Evolutionary conservation across 1,284 basidiomycete species (phyloP), one percentile per base, ranked within the genome.

Genomic region (Tylopilus orsonianus): DNA sequence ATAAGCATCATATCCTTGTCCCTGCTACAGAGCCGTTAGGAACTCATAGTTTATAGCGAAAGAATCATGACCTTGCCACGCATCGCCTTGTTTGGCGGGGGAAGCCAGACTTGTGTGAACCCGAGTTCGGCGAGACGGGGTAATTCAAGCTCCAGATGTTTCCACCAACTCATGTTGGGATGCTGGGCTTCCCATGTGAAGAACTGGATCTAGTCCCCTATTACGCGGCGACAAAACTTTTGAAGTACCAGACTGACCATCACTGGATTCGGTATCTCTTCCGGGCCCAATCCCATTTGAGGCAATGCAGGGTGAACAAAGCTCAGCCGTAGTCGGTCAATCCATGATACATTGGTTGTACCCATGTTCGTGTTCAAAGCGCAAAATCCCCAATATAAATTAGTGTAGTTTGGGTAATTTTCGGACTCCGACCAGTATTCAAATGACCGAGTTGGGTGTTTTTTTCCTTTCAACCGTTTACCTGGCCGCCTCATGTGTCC

Each of bases 61-160:
- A n/a, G 38, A 41, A 42, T 34, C n/a, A 5, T 58, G 52, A 86
- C 87, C 63, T 74, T 75, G 46, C 60, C 63, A 16, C 68, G 65
- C 63, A 79, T 83, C 16, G 83, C 87, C 63, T 90, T 91, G 61
- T 86, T 84, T 12, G 85, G 83, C 5, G 87, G 88, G 32, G 82
- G 91, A 52, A 79, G 75, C 94, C 87, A 90, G 6, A 83, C 75
- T 62, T 88, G 87, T 0, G 93, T 95, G 59, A 96, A 81, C 20
- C 94, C 95, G 60, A 93, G 78, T 27, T 80, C 74, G 8, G 80
- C 80, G 19, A 97, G 78, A 29, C 69, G 71, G 22, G 88, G 82
- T 14, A 87, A 72, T 60, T 94, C 85, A 8, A 64, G 62, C 59
- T 87, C 82, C 41, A 95, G 80, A 69, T 91, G 83, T 57, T 82